Base-by-base conservation (phyloP, 1,139 yeast species). In the Candida sanyaensis region DNA sequence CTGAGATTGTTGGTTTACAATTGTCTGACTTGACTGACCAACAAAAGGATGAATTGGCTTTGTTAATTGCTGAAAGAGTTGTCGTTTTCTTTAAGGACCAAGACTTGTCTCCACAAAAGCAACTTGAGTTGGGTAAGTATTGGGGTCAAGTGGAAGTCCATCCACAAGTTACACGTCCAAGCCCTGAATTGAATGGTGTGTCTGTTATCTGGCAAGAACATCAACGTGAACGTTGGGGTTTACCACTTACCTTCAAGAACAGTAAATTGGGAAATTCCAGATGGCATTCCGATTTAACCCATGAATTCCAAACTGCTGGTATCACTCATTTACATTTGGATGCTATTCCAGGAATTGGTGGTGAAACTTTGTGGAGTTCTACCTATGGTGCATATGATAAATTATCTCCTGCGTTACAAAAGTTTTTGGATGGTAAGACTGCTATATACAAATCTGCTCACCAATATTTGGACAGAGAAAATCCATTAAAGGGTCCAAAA, bases 171-270 rank as follows among this genome's bases (percentile, higher is more conserved):
- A 63, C 68, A 29, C 52, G 65, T 49, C 63, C 63, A 39, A 65
- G 73, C 62, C 37, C 37, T 5, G 43, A 47, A 1, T 43, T 37
- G 9, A 43, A 46, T 38, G 86, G 85, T 30, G 64, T 76, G 31
- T 63, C 81, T 28, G 77, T 77, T 7, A 73, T 81, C 51, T 81
- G 85, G 85, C 77, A 73, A 47, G 81, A 79, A 52, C 65, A 64
- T 50, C 51, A 50, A 42, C 60, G 63, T 41, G 62, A 58, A 47
- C 59, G 57, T 48, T 57, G 53, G 48, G 64, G 63, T 7, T 51
- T 54, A 29, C 42, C 52, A 42, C 55, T 65, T 46, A 62, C 66
- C 11, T 71, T 63, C 61, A 71, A 66, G 53, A 59, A 58, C 42
- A 54, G 63, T 42, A 58, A 55, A 41, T 62, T 64, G 8, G 75